A percentile compares a stretch with the other conserved stretches of the same genome.
phyloP scores from a whole-genome alignment of 2,329 filamentous ascomycete species.

The Raffaelea albimanens region DNA sequence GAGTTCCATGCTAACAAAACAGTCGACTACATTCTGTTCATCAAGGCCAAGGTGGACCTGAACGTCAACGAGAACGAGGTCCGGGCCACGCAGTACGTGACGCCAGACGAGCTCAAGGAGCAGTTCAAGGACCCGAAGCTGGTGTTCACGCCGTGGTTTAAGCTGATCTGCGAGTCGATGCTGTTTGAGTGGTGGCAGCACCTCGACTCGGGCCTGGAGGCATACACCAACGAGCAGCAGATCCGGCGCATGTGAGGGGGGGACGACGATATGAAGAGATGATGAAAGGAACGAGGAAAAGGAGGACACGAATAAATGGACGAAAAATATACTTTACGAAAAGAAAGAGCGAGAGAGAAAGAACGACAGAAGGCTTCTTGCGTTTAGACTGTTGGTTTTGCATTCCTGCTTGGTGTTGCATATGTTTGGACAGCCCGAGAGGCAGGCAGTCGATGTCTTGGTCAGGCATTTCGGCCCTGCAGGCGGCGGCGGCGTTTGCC shows the following conservation, averaged over 20 bases:
- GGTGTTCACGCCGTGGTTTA: constrained; percentile 97
- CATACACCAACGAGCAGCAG: constrained; percentile 75
- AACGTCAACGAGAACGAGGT: constrained; percentile 82
- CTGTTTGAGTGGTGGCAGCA: constrained; percentile 96
- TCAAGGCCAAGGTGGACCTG: constrained; percentile 84
- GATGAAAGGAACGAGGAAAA: too few species aligned
- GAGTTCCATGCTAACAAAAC: not conserved
- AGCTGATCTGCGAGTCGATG: constrained; percentile 96
- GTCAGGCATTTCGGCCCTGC: too few species aligned
- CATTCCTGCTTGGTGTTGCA: too few species aligned
- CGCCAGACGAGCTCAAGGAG: constrained; percentile 67
- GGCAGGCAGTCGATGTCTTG: too few species aligned
- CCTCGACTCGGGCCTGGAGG: constrained; percentile 70
- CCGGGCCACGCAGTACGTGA: constrained; percentile 74
- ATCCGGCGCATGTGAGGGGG: constrained; percentile 78
- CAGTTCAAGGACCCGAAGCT: constrained; percentile 75
- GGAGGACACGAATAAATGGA: not conserved
- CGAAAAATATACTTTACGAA: not conserved
- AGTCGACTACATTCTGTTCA: constrained; percentile 99
- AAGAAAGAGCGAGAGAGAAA: too few species aligned
- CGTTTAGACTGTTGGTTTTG: too few species aligned
- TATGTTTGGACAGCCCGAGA: too few species aligned
- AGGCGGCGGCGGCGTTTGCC: too few species aligned
- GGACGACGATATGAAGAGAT: too few species aligned
- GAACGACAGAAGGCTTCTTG: too few species aligned